Base-by-base conservation (phyloP, 2,329 filamentous ascomycete genomes). In the Aspergillus versicolor region DNA sequence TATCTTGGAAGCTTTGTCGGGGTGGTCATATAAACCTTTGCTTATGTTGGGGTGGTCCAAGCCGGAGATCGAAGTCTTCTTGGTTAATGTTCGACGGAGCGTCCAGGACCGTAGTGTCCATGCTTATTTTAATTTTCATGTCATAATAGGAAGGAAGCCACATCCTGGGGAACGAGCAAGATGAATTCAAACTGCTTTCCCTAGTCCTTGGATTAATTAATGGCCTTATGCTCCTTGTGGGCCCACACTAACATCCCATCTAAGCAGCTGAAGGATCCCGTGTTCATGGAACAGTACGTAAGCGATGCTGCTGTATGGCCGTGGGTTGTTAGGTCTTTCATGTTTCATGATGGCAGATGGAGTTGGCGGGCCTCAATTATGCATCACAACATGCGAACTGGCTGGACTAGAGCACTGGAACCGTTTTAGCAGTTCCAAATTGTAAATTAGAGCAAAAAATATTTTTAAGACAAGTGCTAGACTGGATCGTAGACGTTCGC, bases 31-130 rank as follows among this genome's bases (percentile, higher is more conserved):
- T 59, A 77, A 77, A 48, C 70, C 76, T 0, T 73, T 79, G 53
- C 65, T 71, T 24, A 67, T 70, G 5, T 63, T 80, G 37, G 75
- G 74, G 2, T 79, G 75, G 77, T 75, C 73, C 12, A 75, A 75
- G 49, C 66, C 73, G 4, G 75, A 79, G 64, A 77, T 79, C 17
- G 77, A 79, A 60, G 76, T 79, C 40, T 77, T 77, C 51, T 65
- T 79, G 27, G 76, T 77, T 17, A 71, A 75, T 52, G 76, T 78
- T 42, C 68, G 77, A 47, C 74, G 71, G 53, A 71, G 73, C 51
- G 70, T 78, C n/a, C 67, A 72, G 47, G 71, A 76, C 55, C 69
- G 69, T 27, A 68, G 65, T 43, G 68, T 78, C 8, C 77, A 80
- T 66, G 63, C 71, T 12, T 80, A 79, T 62, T 64, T 70, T 52